Conservation (phyloP, 2,329 filamentous ascomycete species). For the Talaromyces funiculosus region DNA sequence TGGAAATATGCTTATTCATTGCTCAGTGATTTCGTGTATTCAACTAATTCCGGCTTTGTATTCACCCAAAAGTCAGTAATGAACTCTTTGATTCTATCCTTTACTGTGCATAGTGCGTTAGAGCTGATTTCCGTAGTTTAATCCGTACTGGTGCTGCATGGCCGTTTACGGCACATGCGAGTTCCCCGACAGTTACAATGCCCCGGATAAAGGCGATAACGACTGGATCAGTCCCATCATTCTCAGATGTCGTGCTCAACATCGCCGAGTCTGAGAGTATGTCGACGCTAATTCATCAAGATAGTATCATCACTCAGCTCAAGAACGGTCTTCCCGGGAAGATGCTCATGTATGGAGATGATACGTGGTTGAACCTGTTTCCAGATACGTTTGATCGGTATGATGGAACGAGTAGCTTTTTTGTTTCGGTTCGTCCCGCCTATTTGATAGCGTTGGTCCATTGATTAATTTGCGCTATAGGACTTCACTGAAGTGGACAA, state of each 20-base stretch:
- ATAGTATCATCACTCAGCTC: conserved; percentile 94
- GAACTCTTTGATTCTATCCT: background rate
- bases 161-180: conserved; percentile 91
- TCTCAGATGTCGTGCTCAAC: conserved; percentile 93
- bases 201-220: conserved; percentile 95
- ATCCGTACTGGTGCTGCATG: conserved; percentile 78
- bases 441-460: background rate
- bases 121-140: conserved; percentile 51
- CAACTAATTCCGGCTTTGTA: conserved; percentile 69
- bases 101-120: background rate
- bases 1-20: background rate
- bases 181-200: conserved; percentile 98
- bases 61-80: conserved; percentile 73
- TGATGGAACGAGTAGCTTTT: conserved; percentile 96
- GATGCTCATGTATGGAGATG: conserved; percentile 91
- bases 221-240: conserved; percentile 95
- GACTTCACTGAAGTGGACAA: conserved; percentile 97
- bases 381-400: conserved; percentile 77
- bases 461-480: conserved; percentile 40
- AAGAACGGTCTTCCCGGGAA: conserved; percentile 65
- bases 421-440: conserved; percentile 71
- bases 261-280: conserved; percentile 91
- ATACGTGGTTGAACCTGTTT: conserved; percentile 97
- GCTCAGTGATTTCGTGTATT: conserved; percentile 84
- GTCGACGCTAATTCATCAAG: conserved; percentile 79